Base-by-base conservation (phyloP, 495 filamentous ascomycete species). In the Aspergillus egyptiacus region DNA sequence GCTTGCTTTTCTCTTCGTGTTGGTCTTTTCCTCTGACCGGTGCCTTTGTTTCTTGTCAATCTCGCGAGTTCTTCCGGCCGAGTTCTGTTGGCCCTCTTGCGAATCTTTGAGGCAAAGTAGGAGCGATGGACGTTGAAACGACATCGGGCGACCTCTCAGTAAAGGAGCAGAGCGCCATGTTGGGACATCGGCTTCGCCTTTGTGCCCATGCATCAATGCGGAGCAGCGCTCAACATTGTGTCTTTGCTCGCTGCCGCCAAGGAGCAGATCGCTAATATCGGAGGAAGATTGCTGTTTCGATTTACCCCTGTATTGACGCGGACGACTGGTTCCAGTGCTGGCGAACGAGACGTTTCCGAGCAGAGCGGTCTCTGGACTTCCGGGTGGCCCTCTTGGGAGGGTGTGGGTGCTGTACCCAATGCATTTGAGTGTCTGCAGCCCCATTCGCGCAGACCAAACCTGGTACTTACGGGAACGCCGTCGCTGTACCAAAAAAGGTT, bases 361-460 rank as follows among this genome's bases (percentile, higher is more conserved):
- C 0, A 67, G 18, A 4, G 63, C 59, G 0, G 62, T 58, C 6
- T 54, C 38, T 2, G 71, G 71, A 6, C 63, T 74, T 44, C 71
- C 69, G 15, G 68, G 71, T 10, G 69, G 69, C 1, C 59, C 65
- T 19, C 11, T 25, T 19, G 55, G 54, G 10, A 62, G 56, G 24
- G 54, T 60, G 6, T 44, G 34, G 2, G 48, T 38, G 22, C 54
- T 46, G 19, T 51, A 19, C 13, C 49, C 18, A 2, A 48, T 25
- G 8, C 24, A 30, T 9, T 48, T 48, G 2, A 42, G 43, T 17
- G 60, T 51, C 33, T 61, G 52, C 6, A 71, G 15, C 36, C 70
- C 63, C 65, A 74, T 66, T 23, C 59, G 55, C 15, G 68, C 62
- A 7, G 69, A 67, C 71, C 71, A 74, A 17, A 51, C 44, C 25